Base-by-base conservation (phyloP, 2,329 filamentous ascomycete genomes). In the Diaporthe vexans region DNA sequence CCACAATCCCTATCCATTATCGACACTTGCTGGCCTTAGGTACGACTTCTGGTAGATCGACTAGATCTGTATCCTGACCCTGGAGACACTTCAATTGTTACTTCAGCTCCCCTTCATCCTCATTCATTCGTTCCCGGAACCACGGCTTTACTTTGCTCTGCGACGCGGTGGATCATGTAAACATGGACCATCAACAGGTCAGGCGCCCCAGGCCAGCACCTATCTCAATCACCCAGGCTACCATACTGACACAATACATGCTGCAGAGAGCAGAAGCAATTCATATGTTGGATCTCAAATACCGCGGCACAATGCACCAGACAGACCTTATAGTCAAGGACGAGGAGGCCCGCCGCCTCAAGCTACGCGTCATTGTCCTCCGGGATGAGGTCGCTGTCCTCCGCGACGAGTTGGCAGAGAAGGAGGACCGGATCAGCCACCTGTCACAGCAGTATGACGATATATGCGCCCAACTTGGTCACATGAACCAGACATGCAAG, bases 361-460 rank as follows among this genome's bases (percentile, higher is more conserved):
- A 91, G 77, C 87, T 96, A 75, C 90, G 92, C 76, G 87, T 92
- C 72, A 84, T 95, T 71, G 83, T 95, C n/a, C 85, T 94, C n/a
- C 88, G 92, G 76, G 91, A 95, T 77, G 93, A 97, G 76, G 94
- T 93, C 76, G 89, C 92, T 63, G 87, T 90, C 13, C 83, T 98
- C 37, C 89, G 91, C 77, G 89, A 91, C 58, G 88, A 92, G 76
- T 82, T 95, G 24, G 83, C 86, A 5, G 84, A 90, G 52, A 89
- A 90, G 77, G 90, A 93, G 69, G 86, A 90, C 69, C 88, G 90
- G 57, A 88, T 93, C 68, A 89, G 90, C 40, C 77, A 82, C 13
- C 80, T 90, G 17, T 78, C 79, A 0, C 80, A 83, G 19, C 81
- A 85, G 71, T 82, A 83, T 73, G 84, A 87, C 13, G 81, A 84